A percentile compares a stretch with the other conserved stretches of the same genome.
Conservation (phyloP, 805 yeast genomes). For the Metschnikowia vanudenii region DNA sequence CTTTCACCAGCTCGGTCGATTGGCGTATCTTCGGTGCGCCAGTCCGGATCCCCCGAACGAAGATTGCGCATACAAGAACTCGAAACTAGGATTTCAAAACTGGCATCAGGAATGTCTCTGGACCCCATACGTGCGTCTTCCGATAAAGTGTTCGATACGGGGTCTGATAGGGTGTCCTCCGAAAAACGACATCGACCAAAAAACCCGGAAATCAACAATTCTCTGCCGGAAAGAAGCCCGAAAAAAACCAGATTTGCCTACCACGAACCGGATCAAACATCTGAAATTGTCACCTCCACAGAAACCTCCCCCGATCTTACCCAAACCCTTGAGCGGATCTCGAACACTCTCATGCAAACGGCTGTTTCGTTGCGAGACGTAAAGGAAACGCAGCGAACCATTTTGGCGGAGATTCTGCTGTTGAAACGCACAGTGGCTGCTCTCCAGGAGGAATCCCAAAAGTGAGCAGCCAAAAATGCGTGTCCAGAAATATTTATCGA, state of each 20-base stretch:
- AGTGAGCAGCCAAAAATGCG: constrained; percentile 3
- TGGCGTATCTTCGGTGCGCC: constrained; percentile 24
- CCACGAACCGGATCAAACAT: background rate
- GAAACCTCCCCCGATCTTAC: background rate
- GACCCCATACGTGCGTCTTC: background rate
- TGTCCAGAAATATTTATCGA: too few species aligned
- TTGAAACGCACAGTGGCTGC: constrained; percentile 7
- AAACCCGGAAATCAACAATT: background rate
- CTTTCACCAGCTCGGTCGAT: constrained; percentile 1
- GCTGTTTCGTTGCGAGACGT: constrained; percentile 11
- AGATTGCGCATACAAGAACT: constrained; percentile 30
- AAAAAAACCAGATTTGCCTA: constrained; percentile 6
- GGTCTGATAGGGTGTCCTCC: too few species aligned
- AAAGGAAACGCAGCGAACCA: constrained; percentile 9
- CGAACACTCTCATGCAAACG: constrained; percentile 8
- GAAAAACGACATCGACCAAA: too few species aligned
- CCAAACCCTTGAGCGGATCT: constrained; percentile 9
- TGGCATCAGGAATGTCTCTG: background rate
- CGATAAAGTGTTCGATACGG: too few species aligned
- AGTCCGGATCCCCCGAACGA: constrained; percentile 38
- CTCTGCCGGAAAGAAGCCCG: constrained; percentile 1
- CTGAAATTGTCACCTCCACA: background rate
- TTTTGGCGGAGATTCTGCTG: constrained; percentile 11
- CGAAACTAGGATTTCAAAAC: constrained; percentile 18
- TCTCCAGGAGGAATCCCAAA: constrained; percentile 5